Percentiles rank a stretch among this genome's conserved stretches.
phyloP scores from a whole-genome alignment of 371 early-diverging fungal species.

The Mortierella sp. region DNA sequence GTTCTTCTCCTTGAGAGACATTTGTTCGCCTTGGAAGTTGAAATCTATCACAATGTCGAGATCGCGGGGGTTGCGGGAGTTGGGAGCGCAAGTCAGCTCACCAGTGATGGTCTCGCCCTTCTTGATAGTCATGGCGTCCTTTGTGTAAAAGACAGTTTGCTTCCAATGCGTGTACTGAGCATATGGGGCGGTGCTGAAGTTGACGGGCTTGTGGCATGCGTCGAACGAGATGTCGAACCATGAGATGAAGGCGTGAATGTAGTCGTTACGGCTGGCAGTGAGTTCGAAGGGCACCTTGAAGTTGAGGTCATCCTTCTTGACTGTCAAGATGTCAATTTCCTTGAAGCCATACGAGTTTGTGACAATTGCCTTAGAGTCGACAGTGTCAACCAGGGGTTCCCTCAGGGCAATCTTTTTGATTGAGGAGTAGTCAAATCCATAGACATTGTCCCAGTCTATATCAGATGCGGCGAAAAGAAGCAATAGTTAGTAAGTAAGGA shows the following conservation, averaged over 20 bases:
- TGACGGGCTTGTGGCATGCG: conserved; percentile 85
- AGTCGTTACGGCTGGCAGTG: conserved; percentile 81
- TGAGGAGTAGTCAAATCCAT: conserved; percentile 91
- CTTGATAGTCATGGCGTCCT: conserved; percentile 75
- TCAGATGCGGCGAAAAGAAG: conserved; percentile 29
- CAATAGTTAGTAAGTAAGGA: conserved; percentile 10
- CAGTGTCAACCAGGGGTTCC: conserved; percentile 95
- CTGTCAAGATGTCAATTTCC: conserved; percentile 83
- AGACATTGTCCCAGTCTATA: conserved; percentile 90
- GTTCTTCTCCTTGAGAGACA: conserved; percentile 71
- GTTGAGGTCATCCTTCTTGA: conserved; percentile 85
- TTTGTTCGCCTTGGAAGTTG: conserved; percentile 73
- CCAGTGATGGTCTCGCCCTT: conserved; percentile 89
- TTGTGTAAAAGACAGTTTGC: conserved; percentile 94
- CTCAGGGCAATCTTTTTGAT: conserved; percentile 89
- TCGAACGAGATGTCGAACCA: conserved; percentile 96
- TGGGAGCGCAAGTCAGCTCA: conserved; percentile 82
- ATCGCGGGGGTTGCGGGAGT: conserved; percentile 91
- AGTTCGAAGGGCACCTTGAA: conserved; percentile 85
- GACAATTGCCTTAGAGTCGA: conserved; percentile 83
- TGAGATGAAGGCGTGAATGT: conserved; percentile 89
- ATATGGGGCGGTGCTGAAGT: conserved; percentile 90
- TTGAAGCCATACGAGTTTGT: conserved; percentile 80
- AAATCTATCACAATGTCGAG: conserved; percentile 90
- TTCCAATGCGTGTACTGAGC: conserved; percentile 98